Percentiles rank a stretch among this genome's conserved stretches.
Evolutionary conservation across 768 basidiomycete genomes (phyloP).

Genomic region (Boletus sp.): DNA sequence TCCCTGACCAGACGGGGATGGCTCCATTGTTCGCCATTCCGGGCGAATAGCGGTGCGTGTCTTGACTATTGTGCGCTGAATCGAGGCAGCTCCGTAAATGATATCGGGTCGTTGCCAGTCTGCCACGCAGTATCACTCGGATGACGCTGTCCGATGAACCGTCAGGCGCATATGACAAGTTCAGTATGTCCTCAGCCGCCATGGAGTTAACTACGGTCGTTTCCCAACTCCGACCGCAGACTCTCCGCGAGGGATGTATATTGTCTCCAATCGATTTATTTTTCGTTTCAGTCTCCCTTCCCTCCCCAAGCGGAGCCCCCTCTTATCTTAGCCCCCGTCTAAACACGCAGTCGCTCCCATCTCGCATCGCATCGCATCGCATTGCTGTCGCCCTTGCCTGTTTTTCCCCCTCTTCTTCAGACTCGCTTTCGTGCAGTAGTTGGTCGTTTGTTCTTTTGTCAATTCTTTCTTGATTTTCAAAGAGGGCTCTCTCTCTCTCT

Average conservation of each 20-base stretch:
- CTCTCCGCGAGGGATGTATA: conserved; percentile 31
- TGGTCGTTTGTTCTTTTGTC: conserved; percentile 26
- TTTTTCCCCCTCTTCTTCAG: conserved; percentile 15
- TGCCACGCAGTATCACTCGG: neutral
- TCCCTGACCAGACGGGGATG: conserved; percentile 7
- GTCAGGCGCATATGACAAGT: too few relatives aligned
- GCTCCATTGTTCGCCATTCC: conserved; percentile 30
- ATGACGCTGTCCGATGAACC: neutral
- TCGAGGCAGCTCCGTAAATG: conserved; percentile 10
- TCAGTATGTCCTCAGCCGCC: too few relatives aligned
- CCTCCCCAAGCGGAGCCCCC: conserved; percentile 6
- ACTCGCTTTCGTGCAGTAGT: conserved; percentile 31
- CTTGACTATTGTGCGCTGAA: conserved; percentile 25
- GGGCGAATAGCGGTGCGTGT: conserved; percentile 20
- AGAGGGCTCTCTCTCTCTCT: conserved; percentile 9
- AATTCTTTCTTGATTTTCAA: conserved; percentile 27
- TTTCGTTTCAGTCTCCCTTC: conserved; percentile 22
- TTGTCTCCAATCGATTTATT: conserved; percentile 27
- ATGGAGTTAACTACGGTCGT: conserved; percentile 1
- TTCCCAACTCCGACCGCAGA: conserved; percentile 31
- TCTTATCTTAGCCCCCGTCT: conserved; percentile 32
- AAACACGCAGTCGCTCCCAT: conserved; percentile 27
- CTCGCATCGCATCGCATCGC: conserved; percentile 31
- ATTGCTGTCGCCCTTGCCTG: conserved; percentile 31
- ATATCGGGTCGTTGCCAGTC: neutral